Base-by-base conservation (phyloP, 1,284 basidiomycete genomes). In the Ganoderma boninense region DNA sequence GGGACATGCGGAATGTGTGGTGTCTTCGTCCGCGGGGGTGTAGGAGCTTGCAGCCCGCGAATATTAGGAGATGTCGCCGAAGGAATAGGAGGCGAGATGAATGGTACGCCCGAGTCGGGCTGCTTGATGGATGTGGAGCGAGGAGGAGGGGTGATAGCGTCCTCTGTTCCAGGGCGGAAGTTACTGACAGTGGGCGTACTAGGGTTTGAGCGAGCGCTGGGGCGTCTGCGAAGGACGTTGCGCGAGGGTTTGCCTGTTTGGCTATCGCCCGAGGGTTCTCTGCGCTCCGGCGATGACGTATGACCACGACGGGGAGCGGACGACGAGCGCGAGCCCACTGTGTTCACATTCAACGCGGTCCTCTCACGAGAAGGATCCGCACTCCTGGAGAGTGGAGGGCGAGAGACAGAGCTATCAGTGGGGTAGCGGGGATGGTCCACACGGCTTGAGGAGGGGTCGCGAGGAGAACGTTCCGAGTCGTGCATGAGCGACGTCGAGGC, bases 141-240 rank as follows among this genome's bases (percentile, higher is more conserved):
- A 8, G 57, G 23, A 2, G 66, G 66, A 29, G 65, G 67, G n/a
- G 65, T 38, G 16, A 67, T 38, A 23, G 23, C 23, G 10, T 69
- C 67, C 4, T 70, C 63, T 13, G 68, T 65, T 16, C 69, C 64
- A 0, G 66, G 23, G n/a, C 74, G 69, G 59, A 75, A 72, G 7
- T 73, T 69, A 1, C 40, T n/a, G 2, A 70, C 71, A 10, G 73
- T 74, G 16, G 77, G 76, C 2, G 79, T 79, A 29, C 72, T 46
- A n/a, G 75, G 75, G 60, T 80, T 82, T 18, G 80, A 79, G 38
- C 79, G 68, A 5, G 74, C 65, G 64, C 85, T 86, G 0, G 85
- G 81, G 20, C 82, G 82, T 35, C 87, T 83, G 68, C 82, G 80
- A 11, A 89, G 79, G 0, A 88, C 84, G 71, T 87, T 88, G 49